Evolutionary conservation across 2,329 filamentous ascomycete genomes (phyloP).

Genomic region (Stachybotrys chlorohalonatus): DNA sequence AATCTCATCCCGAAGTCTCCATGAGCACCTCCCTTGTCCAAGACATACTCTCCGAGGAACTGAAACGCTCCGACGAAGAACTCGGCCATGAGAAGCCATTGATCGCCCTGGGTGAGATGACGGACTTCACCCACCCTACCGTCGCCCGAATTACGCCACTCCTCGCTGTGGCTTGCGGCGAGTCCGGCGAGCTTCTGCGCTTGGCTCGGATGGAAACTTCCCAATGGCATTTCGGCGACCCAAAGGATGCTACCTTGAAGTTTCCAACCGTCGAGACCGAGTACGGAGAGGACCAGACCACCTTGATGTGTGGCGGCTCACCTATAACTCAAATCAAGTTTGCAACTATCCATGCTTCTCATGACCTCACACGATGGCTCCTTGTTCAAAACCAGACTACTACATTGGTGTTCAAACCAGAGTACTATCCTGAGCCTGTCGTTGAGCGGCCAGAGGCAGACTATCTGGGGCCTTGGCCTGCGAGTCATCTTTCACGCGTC

Average conservation of each 20-base stretch:
- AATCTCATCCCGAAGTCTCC: constrained; percentile 40
- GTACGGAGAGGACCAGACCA: constrained; percentile 35
- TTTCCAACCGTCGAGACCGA: constrained; percentile 32
- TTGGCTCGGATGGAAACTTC: constrained; percentile 41
- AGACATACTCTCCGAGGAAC: constrained; percentile 26
- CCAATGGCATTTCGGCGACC: constrained; percentile 43
- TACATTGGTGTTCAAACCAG: constrained; percentile 43
- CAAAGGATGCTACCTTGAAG: constrained; percentile 35
- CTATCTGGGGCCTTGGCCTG: neutral
- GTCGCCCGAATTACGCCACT: constrained; percentile 19
- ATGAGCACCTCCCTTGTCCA: constrained; percentile 24
- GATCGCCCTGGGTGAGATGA: constrained; percentile 48
- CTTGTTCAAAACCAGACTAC: constrained; percentile 43
- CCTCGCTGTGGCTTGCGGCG: constrained; percentile 44
- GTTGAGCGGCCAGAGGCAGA: constrained; percentile 1
- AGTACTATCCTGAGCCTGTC: constrained; percentile 31
- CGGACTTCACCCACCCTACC: constrained; percentile 24
- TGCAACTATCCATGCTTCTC: constrained; percentile 23
- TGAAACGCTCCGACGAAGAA: constrained; percentile 19
- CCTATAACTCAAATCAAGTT: constrained; percentile 45
- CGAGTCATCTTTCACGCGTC: constrained; percentile 38
- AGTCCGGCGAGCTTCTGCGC: constrained; percentile 47
- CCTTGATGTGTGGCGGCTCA: constrained; percentile 44
- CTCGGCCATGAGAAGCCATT: constrained; percentile 19
- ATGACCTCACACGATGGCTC: constrained; percentile 37